Percentiles rank a stretch among this genome's conserved stretches.
These are phyloP conservation scores for Auriscalpium vulgare DNA, from an alignment of 768 basidiomycete genomes.

Conservation along the genomic window DNA sequence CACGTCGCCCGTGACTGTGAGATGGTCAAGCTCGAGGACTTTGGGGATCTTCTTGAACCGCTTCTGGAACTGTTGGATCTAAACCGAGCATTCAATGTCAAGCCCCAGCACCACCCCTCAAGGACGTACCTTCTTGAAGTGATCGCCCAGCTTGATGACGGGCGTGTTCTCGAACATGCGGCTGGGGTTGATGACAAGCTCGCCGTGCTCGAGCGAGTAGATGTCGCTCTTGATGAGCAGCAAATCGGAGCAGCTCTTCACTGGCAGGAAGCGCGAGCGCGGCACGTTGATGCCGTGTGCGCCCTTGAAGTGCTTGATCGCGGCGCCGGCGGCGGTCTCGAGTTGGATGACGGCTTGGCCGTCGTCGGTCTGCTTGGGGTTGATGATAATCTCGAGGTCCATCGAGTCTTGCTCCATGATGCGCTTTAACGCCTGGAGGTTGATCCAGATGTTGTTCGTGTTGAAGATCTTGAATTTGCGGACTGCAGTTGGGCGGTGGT, in stretches of 20 bases:
- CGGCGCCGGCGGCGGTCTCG: constrained; percentile 70
- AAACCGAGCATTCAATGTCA: neutral
- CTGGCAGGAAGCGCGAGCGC: constrained; percentile 62
- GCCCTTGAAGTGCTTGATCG: constrained; percentile 63
- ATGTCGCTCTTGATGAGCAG: constrained; percentile 63
- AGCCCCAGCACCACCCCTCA: neutral
- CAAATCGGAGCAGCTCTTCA: constrained; percentile 55
- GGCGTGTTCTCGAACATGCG: constrained; percentile 57
- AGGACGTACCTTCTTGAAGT: constrained; percentile 61
- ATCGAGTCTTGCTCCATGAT: constrained; percentile 60
- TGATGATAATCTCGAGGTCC: constrained; percentile 77
- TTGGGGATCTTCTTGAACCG: constrained; percentile 71
- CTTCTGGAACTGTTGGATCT: constrained; percentile 59
- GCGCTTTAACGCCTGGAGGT: constrained; percentile 58
- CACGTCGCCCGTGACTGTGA: constrained; percentile 65
- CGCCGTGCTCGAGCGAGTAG: constrained; percentile 63
- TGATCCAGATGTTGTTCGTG: constrained; percentile 60
- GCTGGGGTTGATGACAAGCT: constrained; percentile 50
- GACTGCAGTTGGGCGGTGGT: constrained; percentile 19
- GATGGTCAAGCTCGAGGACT: constrained; percentile 66
- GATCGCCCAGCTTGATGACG: constrained; percentile 70
- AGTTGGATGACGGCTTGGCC: constrained; percentile 70
- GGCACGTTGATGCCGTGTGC: constrained; percentile 71
- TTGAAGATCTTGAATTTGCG: constrained; percentile 81
- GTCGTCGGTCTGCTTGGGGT: constrained; percentile 60